phyloP scores from a whole-genome alignment of 1,284 basidiomycete species.

The Microbotryum intermedium region DNA sequence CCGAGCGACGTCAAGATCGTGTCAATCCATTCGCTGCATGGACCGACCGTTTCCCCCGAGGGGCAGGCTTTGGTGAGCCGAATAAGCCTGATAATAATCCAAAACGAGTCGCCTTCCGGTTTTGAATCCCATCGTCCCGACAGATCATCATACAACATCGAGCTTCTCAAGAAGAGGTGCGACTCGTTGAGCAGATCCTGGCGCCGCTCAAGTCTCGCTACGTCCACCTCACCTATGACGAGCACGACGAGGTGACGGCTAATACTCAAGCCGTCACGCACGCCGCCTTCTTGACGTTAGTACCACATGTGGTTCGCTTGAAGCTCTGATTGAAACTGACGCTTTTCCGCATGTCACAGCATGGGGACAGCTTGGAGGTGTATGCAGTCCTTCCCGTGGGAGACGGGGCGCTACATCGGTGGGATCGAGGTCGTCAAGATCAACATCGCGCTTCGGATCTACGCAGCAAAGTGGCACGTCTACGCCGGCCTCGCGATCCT shows the following conservation, averaged over 20 bases:
- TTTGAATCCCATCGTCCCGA: background rate
- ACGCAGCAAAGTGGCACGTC: constrained; percentile 96
- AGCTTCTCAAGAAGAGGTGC: constrained; percentile 62
- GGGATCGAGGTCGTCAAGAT: constrained; percentile 98
- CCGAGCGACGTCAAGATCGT: constrained; percentile 81
- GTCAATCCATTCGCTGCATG: constrained; percentile 90
- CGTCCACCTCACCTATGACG: constrained; percentile 88
- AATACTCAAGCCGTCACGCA: constrained; percentile 98
- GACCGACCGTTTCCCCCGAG: constrained; percentile 79
- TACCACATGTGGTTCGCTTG: constrained; percentile 2
- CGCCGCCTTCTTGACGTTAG: constrained; percentile 86
- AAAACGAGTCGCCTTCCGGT: background rate
- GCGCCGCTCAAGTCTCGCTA: constrained; percentile 73
- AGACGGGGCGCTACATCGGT: constrained; percentile 82
- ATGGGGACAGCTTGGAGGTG: constrained; percentile 96
- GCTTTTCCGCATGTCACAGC: constrained; percentile 42
- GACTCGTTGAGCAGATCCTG: constrained; percentile 75
- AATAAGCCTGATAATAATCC: background rate
- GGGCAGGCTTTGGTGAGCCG: constrained; percentile 77
- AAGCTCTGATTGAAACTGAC: constrained; percentile 1
- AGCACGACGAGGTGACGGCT: constrained; percentile 91
- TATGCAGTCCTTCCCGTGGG: constrained; percentile 81
- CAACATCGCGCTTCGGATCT: constrained; percentile 92
- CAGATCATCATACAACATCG: constrained; percentile 86
- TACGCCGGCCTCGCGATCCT: constrained; percentile 95